Conservation (phyloP, 345 rosid genomes). For the Litchi chinensis region DNA sequence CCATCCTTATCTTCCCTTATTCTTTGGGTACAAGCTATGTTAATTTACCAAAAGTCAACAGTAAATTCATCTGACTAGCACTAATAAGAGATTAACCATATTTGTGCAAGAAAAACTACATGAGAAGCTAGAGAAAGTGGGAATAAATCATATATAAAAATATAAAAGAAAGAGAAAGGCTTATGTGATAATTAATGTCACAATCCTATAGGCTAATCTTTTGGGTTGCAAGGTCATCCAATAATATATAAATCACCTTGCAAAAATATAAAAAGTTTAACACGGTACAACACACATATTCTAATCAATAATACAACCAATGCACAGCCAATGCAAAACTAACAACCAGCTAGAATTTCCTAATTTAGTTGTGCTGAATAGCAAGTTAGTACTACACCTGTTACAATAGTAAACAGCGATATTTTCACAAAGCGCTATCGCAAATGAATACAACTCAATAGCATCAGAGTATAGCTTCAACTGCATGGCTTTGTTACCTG, state of each 20-base stretch:
- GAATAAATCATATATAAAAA: background rate
- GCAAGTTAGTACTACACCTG: conserved; percentile 48
- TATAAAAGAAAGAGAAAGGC: background rate
- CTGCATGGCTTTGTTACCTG: conserved; percentile 91
- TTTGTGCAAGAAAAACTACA: background rate
- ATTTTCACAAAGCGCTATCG: conserved; percentile 61
- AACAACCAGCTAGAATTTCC: background rate
- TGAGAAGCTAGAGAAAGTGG: background rate
- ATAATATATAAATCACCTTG: background rate
- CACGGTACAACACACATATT: background rate
- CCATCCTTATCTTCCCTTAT: background rate
- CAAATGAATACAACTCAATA: conserved; percentile 71
- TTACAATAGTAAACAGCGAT: conserved; percentile 89
- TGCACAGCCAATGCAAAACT: background rate
- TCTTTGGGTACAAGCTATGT: background rate
- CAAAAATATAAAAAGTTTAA: background rate
- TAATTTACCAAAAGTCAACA: background rate
- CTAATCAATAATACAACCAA: background rate
- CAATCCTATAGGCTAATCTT: background rate
- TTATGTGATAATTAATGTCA: background rate
- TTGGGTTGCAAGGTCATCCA: background rate
- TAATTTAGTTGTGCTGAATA: background rate
- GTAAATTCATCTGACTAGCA: background rate
- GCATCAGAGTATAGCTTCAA: conserved; percentile 67
- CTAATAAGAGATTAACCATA: background rate